Conservation (phyloP, 164 flowering plant species). For the Cinnamomum micranthum region DNA sequence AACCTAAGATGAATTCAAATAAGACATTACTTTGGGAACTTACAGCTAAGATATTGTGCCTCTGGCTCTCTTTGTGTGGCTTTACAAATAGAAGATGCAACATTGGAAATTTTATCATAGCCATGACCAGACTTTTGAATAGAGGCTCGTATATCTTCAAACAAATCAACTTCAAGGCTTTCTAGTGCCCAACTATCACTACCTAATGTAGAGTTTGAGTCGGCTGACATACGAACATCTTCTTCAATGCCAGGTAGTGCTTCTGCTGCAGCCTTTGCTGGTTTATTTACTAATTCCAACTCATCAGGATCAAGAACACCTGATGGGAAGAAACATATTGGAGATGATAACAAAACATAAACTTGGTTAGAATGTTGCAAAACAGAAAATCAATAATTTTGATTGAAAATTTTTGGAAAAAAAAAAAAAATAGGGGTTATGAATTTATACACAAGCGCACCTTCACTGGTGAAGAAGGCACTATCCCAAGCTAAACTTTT, state of each 20-base stretch:
- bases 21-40: constrained; percentile 16
- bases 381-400: neutral
- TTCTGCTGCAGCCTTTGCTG: constrained; percentile 31
- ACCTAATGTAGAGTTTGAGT: constrained; percentile 63
- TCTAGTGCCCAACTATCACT: constrained; percentile 64
- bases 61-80: constrained; percentile 16
- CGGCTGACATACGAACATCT: constrained; percentile 59
- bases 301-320: constrained; percentile 93
- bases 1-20: neutral
- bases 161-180: constrained; percentile 67
- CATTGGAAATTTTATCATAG: constrained; percentile 22
- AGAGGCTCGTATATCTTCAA: constrained; percentile 76
- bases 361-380: neutral
- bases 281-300: constrained; percentile 63
- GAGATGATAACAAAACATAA: neutral
- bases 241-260: constrained; percentile 71
- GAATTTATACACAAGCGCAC: constrained; percentile 22
- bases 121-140: constrained; percentile 47
- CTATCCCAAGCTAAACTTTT: constrained; percentile 98
- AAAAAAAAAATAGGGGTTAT: neutral
- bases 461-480: constrained; percentile 86
- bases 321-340: constrained; percentile 17
- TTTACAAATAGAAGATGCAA: constrained; percentile 19
- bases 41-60: constrained; percentile 28
- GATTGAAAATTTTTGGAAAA: neutral